Evolutionary conservation across 2,329 filamentous ascomycete species (phyloP), one percentile per base, ranked within the genome.

Genomic region (Trichoderma sp.): DNA sequence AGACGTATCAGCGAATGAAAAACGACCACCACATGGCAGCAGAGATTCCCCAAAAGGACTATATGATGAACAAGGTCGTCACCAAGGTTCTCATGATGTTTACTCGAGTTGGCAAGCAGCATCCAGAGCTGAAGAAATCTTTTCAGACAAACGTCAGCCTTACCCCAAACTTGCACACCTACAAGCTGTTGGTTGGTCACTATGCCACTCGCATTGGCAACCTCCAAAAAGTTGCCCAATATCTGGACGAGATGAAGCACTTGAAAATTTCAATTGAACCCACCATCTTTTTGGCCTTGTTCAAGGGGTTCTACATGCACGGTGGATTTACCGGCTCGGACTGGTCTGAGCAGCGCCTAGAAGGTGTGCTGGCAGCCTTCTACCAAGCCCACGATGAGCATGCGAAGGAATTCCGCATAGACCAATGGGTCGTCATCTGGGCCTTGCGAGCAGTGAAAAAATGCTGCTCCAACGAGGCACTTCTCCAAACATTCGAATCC

Each of bases 1-100:
- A 90, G 69, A 87, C 97, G 12, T 97, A 97, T 74, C 82, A 88
- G 67, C 89, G 89, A 69, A 98, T 99, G 94, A 94, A 93, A 77
- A 80, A 79, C 2, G 81, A 87, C 32, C 83, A 89, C 67, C 76
- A 79, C 37, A 74, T 79, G 57, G 72, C 76, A 10, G 73, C 76
- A 52, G 70, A 75, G 68, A 75, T 83, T 74, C 80, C 84, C 6
- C 80, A 79, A 57, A 78, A 79, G 52, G 79, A 84, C 67, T 84
- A 85, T 68, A 78, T 79, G 70, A 80, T 79, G 71, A 79, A 81
- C 61, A 83, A 81, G 67, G 81, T 82, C 67, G 80, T 89, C 67
- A 86, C 84, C 4, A 82, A 83, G 68, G 80, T 84, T 2, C 77
- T 90, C n/a, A 82, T 85, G 77, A 86, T 86, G 82, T 85, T 89